These are phyloP conservation scores for Cercospora janseana DNA, from an alignment of 2,329 filamentous ascomycete genomes.

Conservation along the genomic window DNA sequence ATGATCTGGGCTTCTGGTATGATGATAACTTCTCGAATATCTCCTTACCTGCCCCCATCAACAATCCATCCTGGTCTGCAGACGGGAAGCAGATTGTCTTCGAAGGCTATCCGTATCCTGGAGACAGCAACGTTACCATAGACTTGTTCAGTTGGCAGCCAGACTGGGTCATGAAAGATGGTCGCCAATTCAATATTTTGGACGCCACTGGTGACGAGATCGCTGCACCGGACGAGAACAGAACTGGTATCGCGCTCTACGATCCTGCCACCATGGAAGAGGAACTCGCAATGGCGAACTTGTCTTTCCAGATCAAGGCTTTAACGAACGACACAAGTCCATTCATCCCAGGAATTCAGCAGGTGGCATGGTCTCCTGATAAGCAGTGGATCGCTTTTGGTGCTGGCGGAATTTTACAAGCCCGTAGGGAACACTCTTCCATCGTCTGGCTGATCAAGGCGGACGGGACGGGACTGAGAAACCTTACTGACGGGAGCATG, in stretches of 20 bases:
- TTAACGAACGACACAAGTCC: background rate
- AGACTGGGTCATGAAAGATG: background rate
- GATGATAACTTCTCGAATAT: background rate
- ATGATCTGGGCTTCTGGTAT: background rate
- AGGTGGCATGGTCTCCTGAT: conserved; percentile 12
- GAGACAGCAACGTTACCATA: background rate
- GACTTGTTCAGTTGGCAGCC: background rate
- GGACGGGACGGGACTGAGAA: background rate
- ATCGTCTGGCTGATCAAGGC: background rate
- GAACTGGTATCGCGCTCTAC: background rate
- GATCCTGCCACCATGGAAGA: too few relatives aligned
- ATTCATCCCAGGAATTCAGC: background rate
- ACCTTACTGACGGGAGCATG: background rate
- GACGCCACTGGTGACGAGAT: background rate
- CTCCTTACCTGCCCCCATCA: background rate
- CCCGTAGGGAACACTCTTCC: background rate
- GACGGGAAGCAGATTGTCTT: conserved; percentile 8
- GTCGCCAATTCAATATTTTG: background rate
- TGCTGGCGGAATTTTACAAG: conserved; percentile 9
- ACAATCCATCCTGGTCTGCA: conserved; percentile 13
- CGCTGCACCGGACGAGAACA: background rate
- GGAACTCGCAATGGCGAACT: too few relatives aligned
- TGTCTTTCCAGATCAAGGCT: background rate
- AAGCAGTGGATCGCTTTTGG: conserved; percentile 10
- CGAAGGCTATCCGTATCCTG: background rate